Conservation (phyloP, 352 stramenopile species). For the Porosira glacialis region DNA sequence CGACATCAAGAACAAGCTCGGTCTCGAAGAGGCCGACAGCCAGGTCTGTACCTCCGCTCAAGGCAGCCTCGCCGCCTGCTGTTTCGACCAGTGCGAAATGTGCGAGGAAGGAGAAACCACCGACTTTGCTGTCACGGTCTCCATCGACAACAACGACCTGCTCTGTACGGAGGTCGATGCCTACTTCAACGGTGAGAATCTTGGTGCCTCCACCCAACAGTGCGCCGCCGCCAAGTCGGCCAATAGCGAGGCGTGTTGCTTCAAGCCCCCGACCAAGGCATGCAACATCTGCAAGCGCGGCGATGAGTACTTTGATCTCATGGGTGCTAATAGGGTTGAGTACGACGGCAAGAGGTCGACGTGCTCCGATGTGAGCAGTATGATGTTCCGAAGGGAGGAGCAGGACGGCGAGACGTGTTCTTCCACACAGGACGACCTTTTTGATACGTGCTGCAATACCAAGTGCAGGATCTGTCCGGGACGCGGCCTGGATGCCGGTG, state of each 20-base stretch:
- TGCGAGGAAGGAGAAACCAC: conserved; percentile 39
- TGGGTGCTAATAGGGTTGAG: conserved; percentile 36
- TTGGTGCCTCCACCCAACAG: conserved; percentile 50
- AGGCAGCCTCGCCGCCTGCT: conserved; percentile 43
- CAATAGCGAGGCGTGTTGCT: conserved; percentile 46
- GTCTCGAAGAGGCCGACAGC: too few relatives aligned
- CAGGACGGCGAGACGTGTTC: conserved; percentile 47
- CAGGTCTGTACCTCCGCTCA: conserved; percentile 33
- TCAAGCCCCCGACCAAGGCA: conserved; percentile 35
- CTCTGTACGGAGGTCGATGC: conserved; percentile 59
- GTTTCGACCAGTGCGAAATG: conserved; percentile 57
- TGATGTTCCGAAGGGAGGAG: conserved; percentile 53
- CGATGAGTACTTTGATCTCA: conserved; percentile 52
- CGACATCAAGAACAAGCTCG: conserved; percentile 51
- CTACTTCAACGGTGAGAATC: conserved; percentile 52
- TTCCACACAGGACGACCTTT: conserved; percentile 39
- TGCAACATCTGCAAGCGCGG: conserved; percentile 55
- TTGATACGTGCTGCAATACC: conserved; percentile 48
- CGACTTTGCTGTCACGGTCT: conserved; percentile 51
- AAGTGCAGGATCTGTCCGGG: conserved; percentile 55
- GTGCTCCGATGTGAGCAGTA: conserved; percentile 55
- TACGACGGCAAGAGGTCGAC: conserved; percentile 44
- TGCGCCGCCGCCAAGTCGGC: conserved; percentile 38
- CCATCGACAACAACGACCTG: conserved; percentile 38
- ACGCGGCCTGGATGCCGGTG: conserved; percentile 45